Evolutionary conservation across 1,284 basidiomycete genomes (phyloP).

Genomic region (Ganoderma sp.): DNA sequence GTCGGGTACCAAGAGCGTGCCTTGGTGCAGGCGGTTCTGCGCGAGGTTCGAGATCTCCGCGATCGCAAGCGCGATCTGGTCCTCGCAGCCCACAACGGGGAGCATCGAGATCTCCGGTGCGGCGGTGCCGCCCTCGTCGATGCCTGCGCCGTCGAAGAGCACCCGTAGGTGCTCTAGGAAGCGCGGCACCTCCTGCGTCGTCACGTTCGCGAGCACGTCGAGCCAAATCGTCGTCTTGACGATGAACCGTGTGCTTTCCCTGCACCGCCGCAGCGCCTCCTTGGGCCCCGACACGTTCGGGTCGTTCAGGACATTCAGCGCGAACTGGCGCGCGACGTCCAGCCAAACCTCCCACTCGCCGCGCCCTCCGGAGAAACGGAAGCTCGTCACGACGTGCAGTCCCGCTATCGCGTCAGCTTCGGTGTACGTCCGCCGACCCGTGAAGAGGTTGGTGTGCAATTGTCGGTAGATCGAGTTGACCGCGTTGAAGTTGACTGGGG

Average conservation of each 20-base stretch:
- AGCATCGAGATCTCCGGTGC: constrained; percentile 63
- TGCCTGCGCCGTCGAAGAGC: constrained; percentile 57
- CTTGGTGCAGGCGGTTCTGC: constrained; percentile 42
- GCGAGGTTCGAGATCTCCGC: constrained; percentile 74
- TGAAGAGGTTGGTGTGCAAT: constrained; percentile 43
- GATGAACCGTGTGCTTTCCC: constrained; percentile 64
- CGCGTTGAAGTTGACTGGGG: constrained; percentile 29
- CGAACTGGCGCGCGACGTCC: constrained; percentile 59
- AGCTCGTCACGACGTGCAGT: constrained; percentile 72
- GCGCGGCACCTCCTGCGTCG: constrained; percentile 60
- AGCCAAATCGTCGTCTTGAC: constrained; percentile 86
- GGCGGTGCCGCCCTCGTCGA: constrained; percentile 36
- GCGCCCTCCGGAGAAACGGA: constrained; percentile 74
- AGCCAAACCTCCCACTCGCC: constrained; percentile 75
- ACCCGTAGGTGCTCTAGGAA: constrained; percentile 62
- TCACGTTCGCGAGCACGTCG: constrained; percentile 79
- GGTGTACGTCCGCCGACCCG: constrained; percentile 36
- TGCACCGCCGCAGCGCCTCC: constrained; percentile 54
- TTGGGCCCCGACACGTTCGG: constrained; percentile 45
- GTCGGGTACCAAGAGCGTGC: constrained; percentile 58
- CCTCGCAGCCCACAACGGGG: constrained; percentile 84
- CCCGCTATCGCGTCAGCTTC: constrained; percentile 79
- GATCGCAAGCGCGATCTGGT: constrained; percentile 75
- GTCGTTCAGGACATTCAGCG: constrained; percentile 51
- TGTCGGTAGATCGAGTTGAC: constrained; percentile 38